Percentiles rank a stretch among this genome's conserved stretches.
Conservation (phyloP, 805 yeast genomes). For the Komagataella ulmi region DNA sequence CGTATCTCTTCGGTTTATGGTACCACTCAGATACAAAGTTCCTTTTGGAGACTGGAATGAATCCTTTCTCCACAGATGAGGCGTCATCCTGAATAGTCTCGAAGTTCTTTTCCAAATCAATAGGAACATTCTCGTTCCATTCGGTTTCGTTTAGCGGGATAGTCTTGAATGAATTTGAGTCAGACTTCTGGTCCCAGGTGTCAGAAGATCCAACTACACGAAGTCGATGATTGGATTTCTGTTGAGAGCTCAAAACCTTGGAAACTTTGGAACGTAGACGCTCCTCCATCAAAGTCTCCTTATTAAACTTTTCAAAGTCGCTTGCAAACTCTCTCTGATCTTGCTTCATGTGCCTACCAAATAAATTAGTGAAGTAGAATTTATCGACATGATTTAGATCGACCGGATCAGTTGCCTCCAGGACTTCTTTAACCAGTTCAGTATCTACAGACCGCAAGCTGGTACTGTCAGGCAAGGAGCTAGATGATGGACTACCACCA, state of each 20-base stretch:
- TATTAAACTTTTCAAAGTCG: slow-evolving; percentile 18
- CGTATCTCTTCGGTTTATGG: slow-evolving; percentile 1
- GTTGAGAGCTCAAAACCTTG: background rate
- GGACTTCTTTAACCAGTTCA: background rate
- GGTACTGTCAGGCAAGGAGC: background rate
- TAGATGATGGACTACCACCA: background rate
- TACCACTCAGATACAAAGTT: background rate
- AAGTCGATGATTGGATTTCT: slow-evolving; percentile 7
- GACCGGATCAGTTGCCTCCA: background rate
- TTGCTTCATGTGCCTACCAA: slow-evolving; percentile 7
- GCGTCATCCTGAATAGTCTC: slow-evolving; percentile 4
- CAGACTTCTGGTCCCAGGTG: background rate
- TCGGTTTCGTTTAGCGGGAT: slow-evolving; percentile 10
- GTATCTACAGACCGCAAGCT: background rate
- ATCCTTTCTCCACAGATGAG: slow-evolving; percentile 1
- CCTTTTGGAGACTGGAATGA: slow-evolving; percentile 1
- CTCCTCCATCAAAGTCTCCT: slow-evolving; percentile 5
- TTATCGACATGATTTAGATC: slow-evolving; percentile 1
- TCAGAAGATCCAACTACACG: background rate
- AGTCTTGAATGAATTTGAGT: background rate
- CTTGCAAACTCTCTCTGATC: slow-evolving; percentile 3
- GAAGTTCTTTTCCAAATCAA: slow-evolving; percentile 1
- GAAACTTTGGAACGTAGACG: background rate
- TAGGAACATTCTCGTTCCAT: slow-evolving; percentile 8
- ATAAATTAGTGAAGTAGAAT: slow-evolving; percentile 11